Base-by-base conservation (phyloP, 2,329 filamentous ascomycete genomes). In the Calycina marina region DNA sequence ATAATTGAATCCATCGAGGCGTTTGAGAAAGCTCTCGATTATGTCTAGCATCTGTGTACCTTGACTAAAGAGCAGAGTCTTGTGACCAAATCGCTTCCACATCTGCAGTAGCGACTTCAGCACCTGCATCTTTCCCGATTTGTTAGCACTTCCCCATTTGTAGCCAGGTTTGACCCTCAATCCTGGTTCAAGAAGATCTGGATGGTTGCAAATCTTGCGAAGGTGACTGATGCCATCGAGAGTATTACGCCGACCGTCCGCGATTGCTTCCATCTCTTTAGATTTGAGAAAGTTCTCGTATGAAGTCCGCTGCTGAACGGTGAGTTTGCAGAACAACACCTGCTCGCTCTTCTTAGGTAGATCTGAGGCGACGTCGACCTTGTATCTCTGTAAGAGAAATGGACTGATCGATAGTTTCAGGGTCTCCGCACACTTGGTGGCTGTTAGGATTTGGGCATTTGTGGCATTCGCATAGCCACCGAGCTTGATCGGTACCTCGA, bases 171-270 rank as follows among this genome's bases (percentile, higher is more conserved):
- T 77, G 34, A 49, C 50, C 38, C 56, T 62, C 11, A 70, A 53
- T 14, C 47, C 54, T 26, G 66, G 81, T 45, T 90, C 75, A 2
- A 79, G 61, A 2, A 98, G 63, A 57, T 98, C 90, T 0, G 92
- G 90, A 48, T 98, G 92, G 41, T 98, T 98, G 61, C 88, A 96
- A 34, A 98, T 88, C 56, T 98, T 98, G 31, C 90, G 77, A 24
- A 98, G 62, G 15, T 86, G 79, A 46, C 94, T 86, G 40, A 98
- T 84, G 5, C 88, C 90, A 46, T 78, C 93, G 1, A 98, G 62
- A 2, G 84, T 79, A 48, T 93, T 80, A 4, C 77, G 69, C 38
- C 72, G 78, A 24, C 75, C 74, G 28, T 67, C 72, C 25, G 88
- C 56, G 35, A 96, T 93, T 0, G 78, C 74, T n/a, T 67, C 70